Conservation (phyloP, 2,329 filamentous ascomycete genomes). For the Pseudogymnoascus sp. region DNA sequence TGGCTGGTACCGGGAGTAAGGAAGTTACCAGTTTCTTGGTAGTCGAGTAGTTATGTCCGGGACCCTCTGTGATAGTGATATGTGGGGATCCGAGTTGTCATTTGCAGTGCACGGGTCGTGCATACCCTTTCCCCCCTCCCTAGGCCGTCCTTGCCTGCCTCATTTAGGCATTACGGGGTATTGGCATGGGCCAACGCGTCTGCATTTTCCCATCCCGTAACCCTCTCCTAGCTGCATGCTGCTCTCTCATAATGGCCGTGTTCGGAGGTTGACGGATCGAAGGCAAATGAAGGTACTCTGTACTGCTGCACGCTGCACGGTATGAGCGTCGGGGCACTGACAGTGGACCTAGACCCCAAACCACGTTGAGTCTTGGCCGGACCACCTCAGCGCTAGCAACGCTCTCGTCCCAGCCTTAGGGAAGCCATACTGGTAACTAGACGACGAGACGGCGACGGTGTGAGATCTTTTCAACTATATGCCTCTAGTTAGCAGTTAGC, state of each 20-base stretch:
- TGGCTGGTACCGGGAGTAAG: not conserved
- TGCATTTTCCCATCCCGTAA: not conserved
- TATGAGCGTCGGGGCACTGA: not conserved
- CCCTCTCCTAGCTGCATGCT: not conserved
- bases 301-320: not conserved
- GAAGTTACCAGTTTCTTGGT: not conserved
- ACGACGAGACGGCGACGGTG: not conserved
- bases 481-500: slow-evolving; percentile 4
- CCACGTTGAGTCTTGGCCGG: slow-evolving; percentile 3
- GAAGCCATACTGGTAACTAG: not conserved
- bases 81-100: not conserved
- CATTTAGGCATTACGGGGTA: not conserved
- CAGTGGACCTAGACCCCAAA: not conserved
- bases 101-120: not conserved
- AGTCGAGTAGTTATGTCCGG: not conserved
- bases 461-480: not conserved
- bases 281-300: not conserved
- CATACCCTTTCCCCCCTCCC: not conserved
- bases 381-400: not conserved
- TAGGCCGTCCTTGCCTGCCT: not conserved
- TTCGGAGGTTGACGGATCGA: not conserved
- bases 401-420: not conserved
- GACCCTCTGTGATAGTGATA: not conserved
- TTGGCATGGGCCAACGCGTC: not conserved
- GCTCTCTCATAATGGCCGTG: not conserved